These are phyloP conservation scores for Rhizopogon vesiculosus DNA, from an alignment of 768 basidiomycete species.

Conservation along the genomic window DNA sequence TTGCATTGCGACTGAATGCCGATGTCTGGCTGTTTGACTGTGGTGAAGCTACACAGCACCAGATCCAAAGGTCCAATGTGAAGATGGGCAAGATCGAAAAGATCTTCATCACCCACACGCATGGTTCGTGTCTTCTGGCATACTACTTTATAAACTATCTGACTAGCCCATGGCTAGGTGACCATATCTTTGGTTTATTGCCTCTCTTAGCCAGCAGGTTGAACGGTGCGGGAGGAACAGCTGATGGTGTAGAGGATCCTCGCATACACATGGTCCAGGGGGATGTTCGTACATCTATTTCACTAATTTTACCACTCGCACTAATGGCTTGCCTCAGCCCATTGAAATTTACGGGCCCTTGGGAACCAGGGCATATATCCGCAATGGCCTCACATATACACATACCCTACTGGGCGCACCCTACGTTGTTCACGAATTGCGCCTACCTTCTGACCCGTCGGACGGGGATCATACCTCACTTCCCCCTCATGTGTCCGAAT, in stretches of 20 bases:
- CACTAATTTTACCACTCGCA: neutral
- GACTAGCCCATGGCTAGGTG: constrained; percentile 40
- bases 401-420: constrained; percentile 59
- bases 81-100: constrained; percentile 78
- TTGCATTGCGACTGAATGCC: constrained; percentile 58
- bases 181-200: constrained; percentile 75
- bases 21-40: constrained; percentile 86
- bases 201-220: constrained; percentile 64
- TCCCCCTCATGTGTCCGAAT: constrained; percentile 49
- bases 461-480: constrained; percentile 45
- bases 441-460: constrained; percentile 54
- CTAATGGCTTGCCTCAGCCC: constrained; percentile 35
- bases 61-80: constrained; percentile 64
- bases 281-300: constrained; percentile 12
- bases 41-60: constrained; percentile 80
- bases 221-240: constrained; percentile 70
- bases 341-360: constrained; percentile 84
- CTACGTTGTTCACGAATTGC: constrained; percentile 83
- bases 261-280: constrained; percentile 32
- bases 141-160: neutral
- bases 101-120: constrained; percentile 87
- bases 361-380: constrained; percentile 79
- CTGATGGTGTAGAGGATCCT: constrained; percentile 56
- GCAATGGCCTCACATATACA: constrained; percentile 62
- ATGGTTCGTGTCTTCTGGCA: constrained; percentile 43